Evolutionary conservation across 306 rosid species (phyloP).

Genomic region (Vicia villosa): DNA sequence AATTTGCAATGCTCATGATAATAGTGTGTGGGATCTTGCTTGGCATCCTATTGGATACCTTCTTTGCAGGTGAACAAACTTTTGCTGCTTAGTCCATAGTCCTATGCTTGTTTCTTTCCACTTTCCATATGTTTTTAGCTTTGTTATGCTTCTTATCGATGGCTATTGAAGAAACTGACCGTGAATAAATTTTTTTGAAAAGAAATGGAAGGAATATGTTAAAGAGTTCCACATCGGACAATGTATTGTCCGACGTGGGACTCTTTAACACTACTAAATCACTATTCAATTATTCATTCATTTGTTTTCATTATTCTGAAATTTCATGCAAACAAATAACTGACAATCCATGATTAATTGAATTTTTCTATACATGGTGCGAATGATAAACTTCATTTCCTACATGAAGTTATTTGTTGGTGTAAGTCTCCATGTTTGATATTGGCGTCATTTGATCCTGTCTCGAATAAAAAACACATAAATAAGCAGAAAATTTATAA

Average conservation of each 20-base stretch:
- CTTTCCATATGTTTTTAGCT: background rate
- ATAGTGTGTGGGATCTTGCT: slow-evolving; percentile 97
- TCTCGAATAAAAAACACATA: background rate
- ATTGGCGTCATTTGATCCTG: background rate
- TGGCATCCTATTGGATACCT: slow-evolving; percentile 99
- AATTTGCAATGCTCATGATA: slow-evolving; percentile 85
- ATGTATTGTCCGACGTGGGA: no score
- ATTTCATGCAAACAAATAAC: background rate
- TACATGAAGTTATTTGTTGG: background rate
- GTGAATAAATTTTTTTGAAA: background rate
- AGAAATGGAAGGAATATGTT: background rate
- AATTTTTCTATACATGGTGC: no score
- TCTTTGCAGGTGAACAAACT: slow-evolving; percentile 81
- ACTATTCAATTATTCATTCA: background rate
- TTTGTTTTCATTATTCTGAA: slow-evolving; percentile 9
- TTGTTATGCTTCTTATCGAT: slow-evolving; percentile 5
- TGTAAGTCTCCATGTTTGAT: background rate
- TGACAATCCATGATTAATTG: no score
- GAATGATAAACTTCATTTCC: background rate
- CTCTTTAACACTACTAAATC: background rate
- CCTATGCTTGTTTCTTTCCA: no score
- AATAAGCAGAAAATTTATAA: background rate
- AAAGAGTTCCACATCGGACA: no score
- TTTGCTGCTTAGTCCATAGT: slow-evolving; percentile 14
- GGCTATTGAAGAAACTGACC: background rate